Conservation (phyloP, 768 basidiomycete species). For the Sutorius australiensis region DNA sequence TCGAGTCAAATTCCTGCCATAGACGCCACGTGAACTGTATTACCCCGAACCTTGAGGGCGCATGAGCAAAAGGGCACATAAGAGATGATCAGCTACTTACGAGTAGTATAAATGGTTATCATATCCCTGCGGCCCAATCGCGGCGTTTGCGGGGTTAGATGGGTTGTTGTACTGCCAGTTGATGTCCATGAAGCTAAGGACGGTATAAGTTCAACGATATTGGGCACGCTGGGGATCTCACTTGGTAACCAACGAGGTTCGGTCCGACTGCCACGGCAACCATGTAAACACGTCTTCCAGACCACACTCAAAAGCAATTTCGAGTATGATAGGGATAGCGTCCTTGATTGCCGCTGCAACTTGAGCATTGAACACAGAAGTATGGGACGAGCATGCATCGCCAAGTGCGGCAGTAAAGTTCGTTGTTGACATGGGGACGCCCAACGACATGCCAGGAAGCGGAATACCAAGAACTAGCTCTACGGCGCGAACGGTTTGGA, state of each 20-base stretch:
- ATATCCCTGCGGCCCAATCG: conserved; percentile 66
- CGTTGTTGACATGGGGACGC: conserved; percentile 18
- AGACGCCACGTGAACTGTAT: conserved; percentile 1
- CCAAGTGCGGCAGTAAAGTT: conserved; percentile 37
- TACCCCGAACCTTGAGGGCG: conserved; percentile 53
- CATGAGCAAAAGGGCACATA: conserved; percentile 3
- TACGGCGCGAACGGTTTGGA: conserved; percentile 60
- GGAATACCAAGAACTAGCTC: conserved; percentile 59
- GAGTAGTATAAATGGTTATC: conserved; percentile 80
- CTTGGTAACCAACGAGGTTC: conserved; percentile 37
- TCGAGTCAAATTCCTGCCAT: neutral
- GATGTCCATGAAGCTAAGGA: conserved; percentile 73
- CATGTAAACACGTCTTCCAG: conserved; percentile 25
- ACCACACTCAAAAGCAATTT: conserved; percentile 21
- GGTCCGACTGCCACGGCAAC: conserved; percentile 13
- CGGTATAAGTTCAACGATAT: conserved; percentile 1
- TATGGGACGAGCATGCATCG: conserved; percentile 7
- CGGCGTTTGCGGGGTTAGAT: conserved; percentile 66
- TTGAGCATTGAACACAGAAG: conserved; percentile 24
- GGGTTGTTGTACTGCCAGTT: conserved; percentile 73
- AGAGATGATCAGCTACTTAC: conserved; percentile 34
- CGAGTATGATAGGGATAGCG: conserved; percentile 36
- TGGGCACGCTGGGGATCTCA: conserved; percentile 18
- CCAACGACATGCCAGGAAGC: conserved; percentile 15
- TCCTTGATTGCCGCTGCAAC: conserved; percentile 34